Conservation (phyloP, 768 basidiomycete genomes). For the Boletus subparvulus region DNA sequence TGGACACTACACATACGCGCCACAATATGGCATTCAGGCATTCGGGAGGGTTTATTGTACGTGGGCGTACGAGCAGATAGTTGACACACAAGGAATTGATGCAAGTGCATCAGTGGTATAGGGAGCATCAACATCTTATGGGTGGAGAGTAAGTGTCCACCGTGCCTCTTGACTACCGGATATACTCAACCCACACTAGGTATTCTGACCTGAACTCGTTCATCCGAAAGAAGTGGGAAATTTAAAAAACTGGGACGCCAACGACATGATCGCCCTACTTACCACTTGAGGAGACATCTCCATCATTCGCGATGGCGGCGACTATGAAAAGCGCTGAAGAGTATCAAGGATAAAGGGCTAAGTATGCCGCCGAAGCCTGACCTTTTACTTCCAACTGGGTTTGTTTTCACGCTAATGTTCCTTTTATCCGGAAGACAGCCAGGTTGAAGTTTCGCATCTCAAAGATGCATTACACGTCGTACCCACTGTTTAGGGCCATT, state of each 20-base stretch:
- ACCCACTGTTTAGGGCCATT: conserved; percentile 58
- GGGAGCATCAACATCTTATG: conserved; percentile 45
- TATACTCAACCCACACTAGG: conserved; percentile 22
- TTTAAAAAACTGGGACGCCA: conserved; percentile 51
- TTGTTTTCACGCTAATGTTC: background rate
- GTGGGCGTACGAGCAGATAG: conserved; percentile 61
- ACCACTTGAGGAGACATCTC: conserved; percentile 58
- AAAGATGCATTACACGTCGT: conserved; percentile 50
- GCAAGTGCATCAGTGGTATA: conserved; percentile 47
- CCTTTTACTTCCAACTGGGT: conserved; percentile 44
- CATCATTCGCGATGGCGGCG: conserved; percentile 42
- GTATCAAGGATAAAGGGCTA: conserved; percentile 51
- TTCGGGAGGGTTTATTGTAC: conserved; percentile 59
- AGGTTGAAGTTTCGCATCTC: conserved; percentile 45
- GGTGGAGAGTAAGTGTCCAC: conserved; percentile 37
- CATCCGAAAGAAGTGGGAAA: conserved; percentile 53
- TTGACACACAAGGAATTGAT: conserved; percentile 23
- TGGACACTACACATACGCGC: conserved; percentile 46
- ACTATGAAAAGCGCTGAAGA: conserved; percentile 41
- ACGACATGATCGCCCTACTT: conserved; percentile 51
- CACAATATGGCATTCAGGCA: conserved; percentile 44
- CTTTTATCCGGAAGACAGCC: conserved; percentile 54
- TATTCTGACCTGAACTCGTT: conserved; percentile 50
- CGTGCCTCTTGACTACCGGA: background rate
- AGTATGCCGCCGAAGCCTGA: conserved; percentile 64